Evolutionary conservation across 192 early-diverging fungal species (phyloP), one percentile per base, ranked within the genome.

Genomic region (Radiomyces spectabilis): DNA sequence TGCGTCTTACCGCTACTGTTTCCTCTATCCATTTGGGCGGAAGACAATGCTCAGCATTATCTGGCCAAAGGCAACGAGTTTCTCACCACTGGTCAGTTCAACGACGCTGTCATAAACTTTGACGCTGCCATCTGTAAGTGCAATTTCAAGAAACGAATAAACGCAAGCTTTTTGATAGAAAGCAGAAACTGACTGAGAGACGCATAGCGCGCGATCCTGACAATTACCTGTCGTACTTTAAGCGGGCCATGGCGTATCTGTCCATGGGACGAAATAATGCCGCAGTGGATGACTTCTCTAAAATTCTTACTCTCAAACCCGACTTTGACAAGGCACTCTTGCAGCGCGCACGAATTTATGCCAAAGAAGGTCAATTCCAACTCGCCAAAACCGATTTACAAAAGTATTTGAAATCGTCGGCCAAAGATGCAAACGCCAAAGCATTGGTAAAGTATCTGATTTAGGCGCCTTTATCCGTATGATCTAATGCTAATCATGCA

Each of bases 151-250:
- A n/a, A n/a, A n/a, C n/a, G n/a, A n/a, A n/a, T n/a, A n/a, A n/a
- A n/a, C n/a, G n/a, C n/a, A n/a, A n/a, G n/a, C n/a, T n/a, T n/a
- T n/a, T n/a, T n/a, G n/a, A n/a, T n/a, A n/a, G n/a, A n/a, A n/a
- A n/a, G n/a, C n/a, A n/a, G n/a, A n/a, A n/a, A n/a, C n/a, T n/a
- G n/a, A n/a, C n/a, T n/a, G n/a, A n/a, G n/a, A n/a, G n/a, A n/a
- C n/a, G n/a, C n/a, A n/a, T 77, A 74, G 88, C 69, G 27, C 62
- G 66, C 32, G 92, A 98, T 53, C 87, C 90, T 8, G 67, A 75
- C 40, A 86, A 91, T 76, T 91, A 94, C 52, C 59, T 91, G 8
- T 84, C 84, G n/a, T 89, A 87, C 72, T 95, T 86, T 63, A 84
- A 87, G 63, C 79, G 94, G 41, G 95, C 93, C 0, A 83, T 87